Conservation (phyloP, 768 basidiomycete genomes). For the Pleurotus tuoliensis region DNA sequence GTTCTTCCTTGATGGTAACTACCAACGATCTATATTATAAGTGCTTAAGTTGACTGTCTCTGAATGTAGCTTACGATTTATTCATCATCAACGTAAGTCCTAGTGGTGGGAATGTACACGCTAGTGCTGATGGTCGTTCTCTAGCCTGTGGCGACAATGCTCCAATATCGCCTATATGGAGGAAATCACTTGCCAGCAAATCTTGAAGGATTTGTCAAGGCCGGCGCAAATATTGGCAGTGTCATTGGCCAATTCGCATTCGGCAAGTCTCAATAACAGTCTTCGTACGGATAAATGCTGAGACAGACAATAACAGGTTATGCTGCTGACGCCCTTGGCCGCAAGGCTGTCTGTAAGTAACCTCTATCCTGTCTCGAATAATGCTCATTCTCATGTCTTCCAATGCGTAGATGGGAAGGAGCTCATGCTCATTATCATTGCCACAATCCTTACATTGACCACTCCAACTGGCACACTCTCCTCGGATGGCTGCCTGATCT, state of each 20-base stretch:
- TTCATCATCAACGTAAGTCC: slow-evolving; percentile 63
- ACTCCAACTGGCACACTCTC: slow-evolving; percentile 60
- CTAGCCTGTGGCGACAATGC: slow-evolving; percentile 64
- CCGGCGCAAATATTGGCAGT: slow-evolving; percentile 66
- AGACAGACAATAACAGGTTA: slow-evolving; percentile 37
- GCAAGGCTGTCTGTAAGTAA: slow-evolving; percentile 58
- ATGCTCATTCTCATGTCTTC: not conserved
- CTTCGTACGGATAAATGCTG: not conserved
- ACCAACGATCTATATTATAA: slow-evolving; percentile 25
- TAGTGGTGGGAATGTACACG: not conserved
- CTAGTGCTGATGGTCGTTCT: not conserved
- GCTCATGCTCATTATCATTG: slow-evolving; percentile 75
- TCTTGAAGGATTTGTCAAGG: slow-evolving; percentile 60
- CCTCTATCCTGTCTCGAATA: not conserved
- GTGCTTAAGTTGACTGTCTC: slow-evolving; percentile 36
- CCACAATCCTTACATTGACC: slow-evolving; percentile 66
- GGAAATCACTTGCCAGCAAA: slow-evolving; percentile 47
- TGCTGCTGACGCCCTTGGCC: slow-evolving; percentile 61
- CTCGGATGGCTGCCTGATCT: slow-evolving; percentile 52
- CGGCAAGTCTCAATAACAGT: slow-evolving; percentile 29
- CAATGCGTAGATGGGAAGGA: slow-evolving; percentile 60
- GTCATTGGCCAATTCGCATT: slow-evolving; percentile 68
- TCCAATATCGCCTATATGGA: slow-evolving; percentile 60
- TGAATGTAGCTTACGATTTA: slow-evolving; percentile 54
- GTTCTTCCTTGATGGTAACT: slow-evolving; percentile 66